A percentile compares a stretch with the other conserved stretches of the same genome.
Conservation (phyloP, 148 eudicot genomes). For the Amaranthus palmeri region DNA sequence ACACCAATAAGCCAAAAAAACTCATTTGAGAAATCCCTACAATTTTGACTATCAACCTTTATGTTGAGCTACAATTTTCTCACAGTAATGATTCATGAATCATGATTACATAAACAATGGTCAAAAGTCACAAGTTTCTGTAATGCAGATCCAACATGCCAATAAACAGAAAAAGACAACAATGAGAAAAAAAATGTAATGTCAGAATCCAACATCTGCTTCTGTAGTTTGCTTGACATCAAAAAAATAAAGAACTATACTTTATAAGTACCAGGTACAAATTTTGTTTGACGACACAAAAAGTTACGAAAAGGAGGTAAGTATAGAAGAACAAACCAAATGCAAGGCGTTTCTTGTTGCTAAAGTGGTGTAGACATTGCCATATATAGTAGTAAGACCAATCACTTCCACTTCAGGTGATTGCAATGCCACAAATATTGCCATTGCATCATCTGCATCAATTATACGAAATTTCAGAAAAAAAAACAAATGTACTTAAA, state of each 20-base stretch:
- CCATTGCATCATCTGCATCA: slow-evolving; percentile 96
- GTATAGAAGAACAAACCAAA: slow-evolving; percentile 46
- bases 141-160: not conserved
- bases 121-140: too few relatives aligned
- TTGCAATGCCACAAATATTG: slow-evolving; percentile 78
- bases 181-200: too few relatives aligned
- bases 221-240: too few relatives aligned
- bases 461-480: not conserved
- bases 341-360: slow-evolving; percentile 96
- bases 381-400: slow-evolving; percentile 86
- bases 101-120: too few relatives aligned
- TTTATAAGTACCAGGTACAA: not conserved
- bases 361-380: slow-evolving; percentile 84
- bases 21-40: not conserved
- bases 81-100: not conserved
- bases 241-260: not conserved
- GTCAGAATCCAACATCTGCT: not conserved
- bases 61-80: not conserved
- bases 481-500: not conserved
- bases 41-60: not conserved
- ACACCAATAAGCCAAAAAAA: slow-evolving; percentile 4
- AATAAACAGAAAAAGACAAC: too few relatives aligned
- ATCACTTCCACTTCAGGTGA: slow-evolving; percentile 88
- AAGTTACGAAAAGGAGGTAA: not conserved
- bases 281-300: not conserved